These are phyloP conservation scores for Paramecium primaurelia DNA, from an alignment of 73 alveolate species.

Conservation along the genomic window DNA sequence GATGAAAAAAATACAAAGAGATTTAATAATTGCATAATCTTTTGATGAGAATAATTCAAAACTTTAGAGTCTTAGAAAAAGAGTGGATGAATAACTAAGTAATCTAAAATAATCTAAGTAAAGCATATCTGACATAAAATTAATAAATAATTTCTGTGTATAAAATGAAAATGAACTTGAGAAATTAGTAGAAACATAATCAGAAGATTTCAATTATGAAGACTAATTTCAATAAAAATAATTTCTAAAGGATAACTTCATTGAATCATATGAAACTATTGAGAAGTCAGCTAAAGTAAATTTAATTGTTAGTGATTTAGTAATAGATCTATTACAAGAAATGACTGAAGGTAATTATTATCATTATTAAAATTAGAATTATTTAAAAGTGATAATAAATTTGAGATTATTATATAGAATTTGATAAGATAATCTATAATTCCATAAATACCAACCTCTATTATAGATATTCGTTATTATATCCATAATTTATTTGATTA, in stretches of 20 bases:
- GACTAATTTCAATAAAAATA: background rate
- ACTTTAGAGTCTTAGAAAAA: background rate
- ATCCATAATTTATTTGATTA: background rate
- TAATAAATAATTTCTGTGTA: background rate
- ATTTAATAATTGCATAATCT: background rate
- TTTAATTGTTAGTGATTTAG: background rate
- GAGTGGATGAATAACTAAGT: constrained; percentile 24
- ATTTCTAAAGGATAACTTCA: background rate
- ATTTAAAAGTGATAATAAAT: background rate
- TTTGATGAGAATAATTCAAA: constrained; percentile 31
- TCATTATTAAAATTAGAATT: background rate
- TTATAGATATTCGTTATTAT: background rate
- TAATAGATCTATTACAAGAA: background rate
- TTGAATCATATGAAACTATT: background rate
- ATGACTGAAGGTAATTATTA: background rate
- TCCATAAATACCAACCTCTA: background rate
- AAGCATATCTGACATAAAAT: background rate
- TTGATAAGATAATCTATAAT: background rate
- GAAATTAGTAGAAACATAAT: constrained; percentile 9
- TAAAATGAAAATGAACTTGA: background rate
- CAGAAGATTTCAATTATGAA: background rate
- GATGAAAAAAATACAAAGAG: constrained; percentile 18
- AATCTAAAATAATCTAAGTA: background rate
- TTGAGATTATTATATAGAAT: background rate
- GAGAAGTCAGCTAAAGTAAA: background rate